Evolutionary conservation across 2,329 filamentous ascomycete genomes (phyloP).

Genomic region (Tolypocladium endophyticum): DNA sequence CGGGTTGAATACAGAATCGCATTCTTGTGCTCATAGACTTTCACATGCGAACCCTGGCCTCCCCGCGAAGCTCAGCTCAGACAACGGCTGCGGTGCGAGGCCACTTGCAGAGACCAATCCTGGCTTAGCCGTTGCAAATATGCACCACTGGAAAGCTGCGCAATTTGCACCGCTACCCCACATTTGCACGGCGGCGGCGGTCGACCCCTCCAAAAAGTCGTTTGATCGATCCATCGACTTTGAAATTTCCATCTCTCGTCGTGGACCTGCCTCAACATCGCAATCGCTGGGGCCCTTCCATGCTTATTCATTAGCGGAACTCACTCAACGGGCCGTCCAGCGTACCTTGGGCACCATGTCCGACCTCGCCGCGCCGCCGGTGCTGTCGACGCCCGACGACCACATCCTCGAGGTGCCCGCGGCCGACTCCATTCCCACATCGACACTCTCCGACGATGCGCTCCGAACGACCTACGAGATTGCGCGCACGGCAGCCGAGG

Average conservation of each 20-base stretch:
- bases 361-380: constrained; percentile 42
- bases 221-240: not conserved
- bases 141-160: no score
- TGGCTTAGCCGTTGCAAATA: no score
- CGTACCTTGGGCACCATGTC: constrained; percentile 24
- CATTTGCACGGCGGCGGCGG: not conserved
- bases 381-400: constrained; percentile 55
- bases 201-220: not conserved
- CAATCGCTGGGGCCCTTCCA: not conserved
- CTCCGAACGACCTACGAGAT: constrained; percentile 76
- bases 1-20: no score
- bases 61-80: no score
- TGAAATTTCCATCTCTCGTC: not conserved
- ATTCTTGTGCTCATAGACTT: no score
- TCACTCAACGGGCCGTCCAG: not conserved
- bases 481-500: constrained; percentile 64
- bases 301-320: not conserved
- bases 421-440: constrained; percentile 18
- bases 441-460: constrained; percentile 50
- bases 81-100: no score
- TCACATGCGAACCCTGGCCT: no score
- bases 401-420: constrained; percentile 44
- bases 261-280: not conserved
- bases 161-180: not conserved
- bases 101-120: no score